Base-by-base conservation (phyloP, 345 rosid genomes). In the Acer saccharum region DNA sequence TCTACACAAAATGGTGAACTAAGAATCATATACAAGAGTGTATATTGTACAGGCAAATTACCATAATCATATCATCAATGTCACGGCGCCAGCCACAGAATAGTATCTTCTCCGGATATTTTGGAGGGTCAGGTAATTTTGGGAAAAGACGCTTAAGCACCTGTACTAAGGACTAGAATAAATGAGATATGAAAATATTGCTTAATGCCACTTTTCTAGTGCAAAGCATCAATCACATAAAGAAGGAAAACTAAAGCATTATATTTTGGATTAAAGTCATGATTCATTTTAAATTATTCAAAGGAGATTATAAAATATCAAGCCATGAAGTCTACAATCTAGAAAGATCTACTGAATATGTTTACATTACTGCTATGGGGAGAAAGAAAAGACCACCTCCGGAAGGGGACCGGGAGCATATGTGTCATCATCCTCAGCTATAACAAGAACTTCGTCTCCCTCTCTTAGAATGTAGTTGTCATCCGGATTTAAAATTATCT, bases 71-170 rank as follows among this genome's bases (percentile, higher is more conserved):
- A 89, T 94, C 98, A 86, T 92, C 89, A 79, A 94, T 91, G 89
- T 92, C 97, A 63, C 98, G 94, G 25, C 98, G 94, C 98, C 98
- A 94, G 48, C 98, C 98, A 81, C 97, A 92, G 75, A 94, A 92
- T 21, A 94, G 81, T 77, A 94, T 91, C 88, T 78, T 94, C 88
- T 94, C 98, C 6, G 97, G 97, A 87, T 88, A 91, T 80, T 94
- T 92, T 69, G 97, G 97, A 81, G 90, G 98, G 69, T 94, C 96
- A 66, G 81, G 78, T 65, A 77, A 79, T 77, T 86, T 91, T 7
- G 93, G 95, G 79, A 85, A 90, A 76, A 48, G 73, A 74, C 90
- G 87, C 79, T 77, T 81, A 10, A 65, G 83, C 23, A 91, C 87
- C 97, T 94, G 89, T 80, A 83, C 12, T 32, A 60, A 73, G 41